Conservation (phyloP, 192 early-diverging fungal genomes). For the Diversispora eburnea region DNA sequence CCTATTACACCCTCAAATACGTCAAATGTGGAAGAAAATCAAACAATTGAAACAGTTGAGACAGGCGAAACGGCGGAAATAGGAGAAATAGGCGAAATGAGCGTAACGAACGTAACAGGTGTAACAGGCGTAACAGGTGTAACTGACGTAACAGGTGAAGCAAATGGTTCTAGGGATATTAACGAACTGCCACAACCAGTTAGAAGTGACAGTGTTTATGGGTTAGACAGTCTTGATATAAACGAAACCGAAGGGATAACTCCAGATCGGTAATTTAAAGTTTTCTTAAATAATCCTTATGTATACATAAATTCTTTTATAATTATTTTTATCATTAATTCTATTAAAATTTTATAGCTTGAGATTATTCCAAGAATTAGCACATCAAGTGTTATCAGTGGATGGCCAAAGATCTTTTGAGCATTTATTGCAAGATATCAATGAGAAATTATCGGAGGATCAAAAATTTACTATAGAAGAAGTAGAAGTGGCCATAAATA, state of each 20-base stretch:
- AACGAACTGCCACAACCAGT: background rate
- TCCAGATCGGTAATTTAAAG: background rate
- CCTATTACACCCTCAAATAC: too few relatives aligned
- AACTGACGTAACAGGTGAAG: background rate
- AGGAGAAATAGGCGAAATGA: too few relatives aligned
- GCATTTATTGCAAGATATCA: slow-evolving; percentile 54
- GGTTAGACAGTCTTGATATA: too few relatives aligned
- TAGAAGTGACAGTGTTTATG: background rate
- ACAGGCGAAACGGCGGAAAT: too few relatives aligned
- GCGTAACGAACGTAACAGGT: too few relatives aligned
- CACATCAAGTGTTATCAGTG: slow-evolving; percentile 39
- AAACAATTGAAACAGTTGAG: too few relatives aligned
- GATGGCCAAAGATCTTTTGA: slow-evolving; percentile 54
- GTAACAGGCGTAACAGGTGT: background rate
- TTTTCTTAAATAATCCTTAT: background rate
- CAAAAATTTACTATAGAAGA: slow-evolving; percentile 53
- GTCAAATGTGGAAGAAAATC: too few relatives aligned
- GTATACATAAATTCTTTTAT: background rate
- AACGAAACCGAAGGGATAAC: background rate
- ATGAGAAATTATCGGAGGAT: slow-evolving; percentile 39
- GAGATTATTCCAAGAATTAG: slow-evolving; percentile 49
- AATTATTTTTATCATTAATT: background rate
- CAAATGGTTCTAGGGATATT: background rate
- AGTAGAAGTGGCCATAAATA: slow-evolving; percentile 54
- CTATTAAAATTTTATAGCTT: slow-evolving; percentile 23